These are phyloP conservation scores for Phytophthora hibernalis DNA, from an alignment of 352 stramenopile species.

Conservation along the genomic window DNA sequence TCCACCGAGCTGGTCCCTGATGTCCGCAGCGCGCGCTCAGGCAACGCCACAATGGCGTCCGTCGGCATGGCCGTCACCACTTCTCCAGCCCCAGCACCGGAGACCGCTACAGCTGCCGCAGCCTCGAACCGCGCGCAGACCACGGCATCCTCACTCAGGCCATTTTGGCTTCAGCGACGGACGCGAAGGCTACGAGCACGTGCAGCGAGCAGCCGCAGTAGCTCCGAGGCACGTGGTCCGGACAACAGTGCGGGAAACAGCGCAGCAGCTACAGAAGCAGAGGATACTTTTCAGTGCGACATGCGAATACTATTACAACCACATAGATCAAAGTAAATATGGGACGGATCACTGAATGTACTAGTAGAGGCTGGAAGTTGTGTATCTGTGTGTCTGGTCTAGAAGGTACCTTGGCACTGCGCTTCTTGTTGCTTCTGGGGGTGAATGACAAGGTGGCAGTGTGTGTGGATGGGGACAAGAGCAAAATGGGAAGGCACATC, in stretches of 20 bases:
- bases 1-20: slow-evolving; percentile 4
- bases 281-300: not conserved
- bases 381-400: not conserved
- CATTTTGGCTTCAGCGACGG: not conserved
- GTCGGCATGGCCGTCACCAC: slow-evolving; percentile 1
- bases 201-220: slow-evolving; percentile 46
- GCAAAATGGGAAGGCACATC: not conserved
- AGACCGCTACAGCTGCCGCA: not conserved
- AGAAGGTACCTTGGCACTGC: slow-evolving; percentile 11
- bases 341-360: not conserved
- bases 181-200: slow-evolving; percentile 27
- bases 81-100: not conserved
- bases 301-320: not conserved
- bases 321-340: too few species aligned
- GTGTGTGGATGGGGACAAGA: not conserved
- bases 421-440: slow-evolving; percentile 21
- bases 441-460: not conserved
- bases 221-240: slow-evolving; percentile 30
- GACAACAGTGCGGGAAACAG: slow-evolving; percentile 52
- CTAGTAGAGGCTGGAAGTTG: not conserved
- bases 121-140: slow-evolving; percentile 45
- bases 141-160: slow-evolving; percentile 22
- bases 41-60: slow-evolving; percentile 5
- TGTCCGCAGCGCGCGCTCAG: not conserved
- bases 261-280: slow-evolving; percentile 22